Evolutionary conservation across 768 basidiomycete species (phyloP).

Genomic region (Clathrus columnatus): DNA sequence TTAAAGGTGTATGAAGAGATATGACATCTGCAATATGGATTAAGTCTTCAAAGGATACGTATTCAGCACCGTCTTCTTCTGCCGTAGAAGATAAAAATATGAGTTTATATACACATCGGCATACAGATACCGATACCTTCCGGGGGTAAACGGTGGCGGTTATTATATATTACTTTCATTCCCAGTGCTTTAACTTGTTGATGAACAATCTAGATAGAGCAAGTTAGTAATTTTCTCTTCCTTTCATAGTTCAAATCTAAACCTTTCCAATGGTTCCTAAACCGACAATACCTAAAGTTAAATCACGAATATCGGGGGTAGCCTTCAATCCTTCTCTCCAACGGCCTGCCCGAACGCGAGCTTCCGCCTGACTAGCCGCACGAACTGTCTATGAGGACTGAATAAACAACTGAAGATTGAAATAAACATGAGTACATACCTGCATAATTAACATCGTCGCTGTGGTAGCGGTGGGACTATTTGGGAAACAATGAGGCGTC

Average conservation of each 20-base stretch:
- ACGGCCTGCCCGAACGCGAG: slow-evolving; percentile 14
- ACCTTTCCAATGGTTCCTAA: slow-evolving; percentile 28
- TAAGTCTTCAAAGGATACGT: slow-evolving; percentile 20
- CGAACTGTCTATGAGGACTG: slow-evolving; percentile 13
- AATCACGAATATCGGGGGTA: slow-evolving; percentile 14
- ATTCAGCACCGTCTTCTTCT: slow-evolving; percentile 18
- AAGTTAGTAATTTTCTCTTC: background rate
- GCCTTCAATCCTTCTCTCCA: slow-evolving; percentile 12
- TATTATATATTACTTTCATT: slow-evolving; percentile 24
- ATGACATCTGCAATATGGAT: slow-evolving; percentile 20
- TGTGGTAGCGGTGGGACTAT: slow-evolving; percentile 14
- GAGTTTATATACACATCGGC: background rate
- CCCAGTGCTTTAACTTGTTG: slow-evolving; percentile 22
- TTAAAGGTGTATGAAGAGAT: slow-evolving; percentile 21
- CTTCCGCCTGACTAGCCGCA: slow-evolving; percentile 14
- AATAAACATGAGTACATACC: background rate
- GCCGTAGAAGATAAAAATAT: background rate
- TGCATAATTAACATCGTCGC: slow-evolving; percentile 13
- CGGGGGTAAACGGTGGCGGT: slow-evolving; percentile 16
- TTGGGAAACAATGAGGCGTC: no score
- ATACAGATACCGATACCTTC: slow-evolving; percentile 10
- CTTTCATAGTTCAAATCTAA: background rate
- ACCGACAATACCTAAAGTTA: slow-evolving; percentile 25
- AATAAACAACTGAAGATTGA: background rate
- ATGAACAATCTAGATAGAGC: slow-evolving; percentile 14